phyloP scores from a whole-genome alignment of 805 yeast genomes.

The Saccharomycopsis sp. region DNA sequence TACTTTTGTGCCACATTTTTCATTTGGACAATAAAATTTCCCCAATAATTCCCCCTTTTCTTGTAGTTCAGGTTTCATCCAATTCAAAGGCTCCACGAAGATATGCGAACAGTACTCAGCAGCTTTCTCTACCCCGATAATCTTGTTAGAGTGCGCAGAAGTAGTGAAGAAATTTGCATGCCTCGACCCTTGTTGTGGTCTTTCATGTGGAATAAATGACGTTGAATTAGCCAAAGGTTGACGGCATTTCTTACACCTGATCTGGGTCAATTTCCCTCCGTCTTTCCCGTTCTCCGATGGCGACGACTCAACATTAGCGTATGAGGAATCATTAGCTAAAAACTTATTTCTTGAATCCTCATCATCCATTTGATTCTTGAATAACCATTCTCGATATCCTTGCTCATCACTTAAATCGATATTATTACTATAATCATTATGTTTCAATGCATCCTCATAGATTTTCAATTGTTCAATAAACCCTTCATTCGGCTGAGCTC shows the following conservation, averaged over 20 bases:
- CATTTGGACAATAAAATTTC: conserved; percentile 63
- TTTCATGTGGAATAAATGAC: conserved; percentile 56
- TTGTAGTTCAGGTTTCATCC: conserved; percentile 84
- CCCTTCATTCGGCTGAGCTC: conserved; percentile 64
- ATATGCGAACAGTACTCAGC: conserved; percentile 68
- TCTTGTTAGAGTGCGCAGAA: conserved; percentile 54
- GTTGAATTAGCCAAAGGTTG: conserved; percentile 55
- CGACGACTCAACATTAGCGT: conserved; percentile 12
- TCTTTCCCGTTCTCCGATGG: conserved; percentile 25
- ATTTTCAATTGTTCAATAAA: conserved; percentile 67
- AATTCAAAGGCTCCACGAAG: conserved; percentile 79
- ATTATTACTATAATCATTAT: conserved; percentile 27
- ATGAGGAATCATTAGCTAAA: conserved; percentile 10
- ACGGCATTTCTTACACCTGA: conserved; percentile 83
- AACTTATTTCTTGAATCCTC: conserved; percentile 23
- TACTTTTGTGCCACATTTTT: conserved; percentile 69
- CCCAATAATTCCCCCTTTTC: conserved; percentile 75
- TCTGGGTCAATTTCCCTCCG: conserved; percentile 30
- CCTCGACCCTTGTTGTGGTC: conserved; percentile 57
- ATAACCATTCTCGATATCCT: conserved; percentile 33
- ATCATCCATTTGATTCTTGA: conserved; percentile 28
- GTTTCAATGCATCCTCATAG: conserved; percentile 36
- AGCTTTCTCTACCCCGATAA: conserved; percentile 51
- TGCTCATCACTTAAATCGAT: conserved; percentile 26
- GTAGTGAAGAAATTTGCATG: conserved; percentile 61